Evolutionary conservation across 2,329 filamentous ascomycete species (phyloP).

Genomic region (Bisporella sp.): DNA sequence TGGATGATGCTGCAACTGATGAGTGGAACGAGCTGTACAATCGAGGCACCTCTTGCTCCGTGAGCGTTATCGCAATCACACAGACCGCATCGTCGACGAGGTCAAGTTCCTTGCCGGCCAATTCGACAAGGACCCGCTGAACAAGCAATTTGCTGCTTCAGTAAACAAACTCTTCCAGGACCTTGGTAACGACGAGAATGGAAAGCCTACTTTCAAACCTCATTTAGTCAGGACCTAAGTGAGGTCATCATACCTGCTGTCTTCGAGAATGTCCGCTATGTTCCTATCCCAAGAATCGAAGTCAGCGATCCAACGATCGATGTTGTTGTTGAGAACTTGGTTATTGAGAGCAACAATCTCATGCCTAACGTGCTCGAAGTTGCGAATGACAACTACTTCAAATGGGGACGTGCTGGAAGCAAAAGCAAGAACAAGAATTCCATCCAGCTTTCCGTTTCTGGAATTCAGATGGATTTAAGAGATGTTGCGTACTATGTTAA

Average conservation of each 20-base stretch:
- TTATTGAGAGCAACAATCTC: conserved; percentile 94
- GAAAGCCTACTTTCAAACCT: conserved; percentile 85
- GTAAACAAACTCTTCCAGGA: conserved; percentile 82
- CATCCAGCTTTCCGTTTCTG: conserved; percentile 76
- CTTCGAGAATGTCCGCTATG: conserved; percentile 80
- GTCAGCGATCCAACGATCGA: conserved; percentile 80
- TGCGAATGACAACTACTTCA: conserved; percentile 83
- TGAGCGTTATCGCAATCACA: conserved; percentile 80
- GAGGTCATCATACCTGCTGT: conserved; percentile 78
- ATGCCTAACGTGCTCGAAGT: conserved; percentile 89
- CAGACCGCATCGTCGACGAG: conserved; percentile 81
- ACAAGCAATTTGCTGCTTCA: conserved; percentile 70
- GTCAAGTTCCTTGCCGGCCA: conserved; percentile 83
- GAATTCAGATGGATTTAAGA: conserved; percentile 85
- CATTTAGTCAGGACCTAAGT: conserved; percentile 80
- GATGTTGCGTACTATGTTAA: conserved; percentile 94
- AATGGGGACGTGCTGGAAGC: conserved; percentile 86
- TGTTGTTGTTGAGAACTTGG: conserved; percentile 86
- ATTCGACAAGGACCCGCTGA: conserved; percentile 82
- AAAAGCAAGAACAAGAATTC: conserved; percentile 74
- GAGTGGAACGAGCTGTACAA: conserved; percentile 86
- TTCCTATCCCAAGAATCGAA: conserved; percentile 91
- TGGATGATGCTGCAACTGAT: conserved; percentile 70
- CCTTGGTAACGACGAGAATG: conserved; percentile 79
- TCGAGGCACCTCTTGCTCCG: conserved; percentile 77